Evolutionary conservation across 2,329 filamentous ascomycete genomes (phyloP).

Genomic region (Aurifilum marmelostoma): DNA sequence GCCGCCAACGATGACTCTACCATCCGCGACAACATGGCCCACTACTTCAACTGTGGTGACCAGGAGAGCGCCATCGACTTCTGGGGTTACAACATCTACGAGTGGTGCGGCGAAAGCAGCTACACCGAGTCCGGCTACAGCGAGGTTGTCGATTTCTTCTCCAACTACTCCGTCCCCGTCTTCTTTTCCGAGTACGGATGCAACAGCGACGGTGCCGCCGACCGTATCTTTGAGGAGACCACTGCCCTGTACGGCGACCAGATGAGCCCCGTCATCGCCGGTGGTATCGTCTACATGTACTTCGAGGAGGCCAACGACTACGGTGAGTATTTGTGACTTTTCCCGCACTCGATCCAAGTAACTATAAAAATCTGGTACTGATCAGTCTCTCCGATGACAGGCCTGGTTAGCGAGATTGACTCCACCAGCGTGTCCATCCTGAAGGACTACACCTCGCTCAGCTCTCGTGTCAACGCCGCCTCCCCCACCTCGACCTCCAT

Average conservation of each 20-base stretch:
- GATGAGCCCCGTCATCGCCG: conserved; percentile 89
- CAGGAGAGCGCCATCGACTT: conserved; percentile 75
- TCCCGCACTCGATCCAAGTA: too few species aligned
- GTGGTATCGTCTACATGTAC: conserved; percentile 99
- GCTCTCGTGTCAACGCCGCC: conserved; percentile 69
- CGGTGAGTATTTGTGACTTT: conserved; percentile 13
- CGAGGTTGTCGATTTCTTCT: conserved; percentile 82
- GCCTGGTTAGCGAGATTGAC: conserved; percentile 65
- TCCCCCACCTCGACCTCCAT: conserved; percentile 68
- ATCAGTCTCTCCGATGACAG: conserved; percentile 39
- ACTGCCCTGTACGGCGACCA: conserved; percentile 74
- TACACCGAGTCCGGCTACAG: conserved; percentile 79
- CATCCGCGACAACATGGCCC: conserved; percentile 79
- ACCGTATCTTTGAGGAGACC: conserved; percentile 85
- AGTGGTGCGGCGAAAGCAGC: conserved; percentile 89
- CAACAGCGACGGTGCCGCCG: conserved; percentile 68
- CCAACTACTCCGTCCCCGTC: conserved; percentile 85
- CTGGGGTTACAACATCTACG: conserved; percentile 99
- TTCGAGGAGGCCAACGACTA: conserved; percentile 83
- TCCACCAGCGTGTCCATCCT: conserved; percentile 66
- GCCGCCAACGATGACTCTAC: conserved; percentile 90
- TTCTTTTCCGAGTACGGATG: conserved; percentile 99
- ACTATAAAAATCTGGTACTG: conserved; percentile 9
- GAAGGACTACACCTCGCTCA: conserved; percentile 74
- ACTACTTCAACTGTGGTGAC: conserved; percentile 93